Evolutionary conservation across 129 eudicot genomes (phyloP), one percentile per base, ranked within the genome.

Genomic region (Escallonia rubra): DNA sequence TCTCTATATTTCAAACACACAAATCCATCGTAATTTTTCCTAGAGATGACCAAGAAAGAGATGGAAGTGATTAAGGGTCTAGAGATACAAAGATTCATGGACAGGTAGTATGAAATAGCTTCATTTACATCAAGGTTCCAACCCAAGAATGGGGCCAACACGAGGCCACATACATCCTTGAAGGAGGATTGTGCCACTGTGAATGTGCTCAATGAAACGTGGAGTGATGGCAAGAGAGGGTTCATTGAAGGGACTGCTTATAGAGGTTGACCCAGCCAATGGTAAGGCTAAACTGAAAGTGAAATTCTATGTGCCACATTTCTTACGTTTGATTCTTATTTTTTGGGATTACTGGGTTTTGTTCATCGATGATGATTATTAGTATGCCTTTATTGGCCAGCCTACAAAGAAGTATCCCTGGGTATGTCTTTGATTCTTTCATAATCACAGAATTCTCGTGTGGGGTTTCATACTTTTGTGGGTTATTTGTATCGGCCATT

Each of bases 271-370:
- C 61, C 85, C 83, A 4, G 64, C 64, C 0, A 84, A 86, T 38
- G 95, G 89, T 75, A 96, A 93, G 67, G 98, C 98, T 1, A 93
- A 93, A 76, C 77, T 93, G 3, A 93, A 93, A 67, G 98, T 93
- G n/a, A 93, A 71, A 61, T 93, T 93, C 64, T 93, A 78, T 41
- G 88, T 89, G 12, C 98, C 96, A 8, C 98, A 95, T 0, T 89
- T 93, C 59, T 72, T 93, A 70, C 98, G 96, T 40, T 69, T 93
- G 6, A 71, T 93, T 53, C 96, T 95, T 49, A 85, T 89, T 48
- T 57, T 63, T 8, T 96, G 98, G 16, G 86, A 93, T 75, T 93
- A 93, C 61, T 89, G 98, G 98, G 78, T 89, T 60, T 56, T 93
- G 73, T 75, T 48, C 45, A 67, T 93, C 44, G 98, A 89, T 73